Evolutionary conservation across 148 eudicot genomes (phyloP), one percentile per base, ranked within the genome.

Genomic region (Rhododendron ovatum): DNA sequence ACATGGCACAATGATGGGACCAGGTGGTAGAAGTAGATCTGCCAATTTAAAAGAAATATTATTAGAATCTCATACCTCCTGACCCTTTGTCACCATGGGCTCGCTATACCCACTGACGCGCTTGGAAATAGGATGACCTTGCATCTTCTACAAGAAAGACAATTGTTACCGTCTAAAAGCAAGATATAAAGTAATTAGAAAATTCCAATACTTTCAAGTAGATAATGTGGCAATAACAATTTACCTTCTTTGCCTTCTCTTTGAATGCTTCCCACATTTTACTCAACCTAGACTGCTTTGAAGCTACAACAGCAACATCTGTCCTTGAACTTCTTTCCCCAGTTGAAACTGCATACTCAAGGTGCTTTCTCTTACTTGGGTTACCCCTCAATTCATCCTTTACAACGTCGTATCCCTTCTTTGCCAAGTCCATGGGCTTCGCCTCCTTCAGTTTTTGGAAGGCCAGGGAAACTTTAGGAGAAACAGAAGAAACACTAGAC

Each of bases 361-460:
- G 87, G 8, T 87, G 93, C 88, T 92, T 97, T 88, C 95, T 95
- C 84, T 82, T 94, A 79, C 73, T 91, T 75, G 98, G 92, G 69
- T 91, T 94, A 73, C 95, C 92, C 79, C 88, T 93, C 87, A 97
- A 89, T 87, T 97, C 99, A 87, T 97, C 98, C 90, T 91, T 94
- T 78, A 97, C 95, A 79, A 94, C 88, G 18, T 93, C 94, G 88
- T 87, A 91, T 82, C 98, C 96, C 90, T 94, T 97, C 91, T 92
- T 97, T 30, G 93, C 96, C 33, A 91, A 86, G 87, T 97, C 98
- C 80, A 94, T 85, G 47, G 95, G 92, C 88, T 94, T 95, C 83
- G 98, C 95, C 76, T 94, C 98, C 90, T 93, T 97, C 59, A 95
- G 43, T 88, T 93, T 94, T 83, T 94, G 91, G 86, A 95, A 93